Conservation (phyloP, 495 filamentous ascomycete genomes). For the Podospora comata region DNA sequence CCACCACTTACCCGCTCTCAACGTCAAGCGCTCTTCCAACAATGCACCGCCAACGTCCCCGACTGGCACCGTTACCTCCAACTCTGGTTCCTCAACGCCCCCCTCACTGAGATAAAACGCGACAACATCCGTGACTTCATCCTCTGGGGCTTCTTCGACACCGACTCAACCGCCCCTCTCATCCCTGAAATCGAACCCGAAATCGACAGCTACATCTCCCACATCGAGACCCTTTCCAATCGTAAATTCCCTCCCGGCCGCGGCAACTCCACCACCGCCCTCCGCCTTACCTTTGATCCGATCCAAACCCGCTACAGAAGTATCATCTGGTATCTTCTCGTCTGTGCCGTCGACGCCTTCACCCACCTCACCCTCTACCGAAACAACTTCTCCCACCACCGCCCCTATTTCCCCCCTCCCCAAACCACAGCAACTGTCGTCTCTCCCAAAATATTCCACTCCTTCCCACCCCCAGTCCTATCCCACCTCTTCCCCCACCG, state of each 20-base stretch:
- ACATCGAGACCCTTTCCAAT: slow-evolving; percentile 49
- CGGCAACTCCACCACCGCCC: slow-evolving; percentile 40
- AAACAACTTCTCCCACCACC: slow-evolving; percentile 17
- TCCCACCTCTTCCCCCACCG: slow-evolving; percentile 12
- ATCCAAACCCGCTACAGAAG: slow-evolving; percentile 59
- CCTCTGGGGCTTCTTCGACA: slow-evolving; percentile 61
- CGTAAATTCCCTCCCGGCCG: slow-evolving; percentile 48
- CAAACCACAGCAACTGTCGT: slow-evolving; percentile 20
- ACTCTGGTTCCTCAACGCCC: slow-evolving; percentile 63
- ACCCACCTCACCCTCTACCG: slow-evolving; percentile 35
- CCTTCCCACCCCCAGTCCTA: slow-evolving; percentile 49
- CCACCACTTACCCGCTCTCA: slow-evolving; percentile 38
- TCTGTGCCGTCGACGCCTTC: slow-evolving; percentile 35
- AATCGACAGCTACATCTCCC: slow-evolving; percentile 53
- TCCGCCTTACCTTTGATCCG: slow-evolving; percentile 63
- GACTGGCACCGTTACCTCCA: slow-evolving; percentile 56
- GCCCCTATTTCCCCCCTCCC: slow-evolving; percentile 15
- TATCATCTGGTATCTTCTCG: slow-evolving; percentile 59
- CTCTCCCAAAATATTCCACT: slow-evolving; percentile 34
- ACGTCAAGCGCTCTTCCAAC: slow-evolving; percentile 50
- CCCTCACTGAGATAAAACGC: slow-evolving; percentile 53
- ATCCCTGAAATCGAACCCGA: slow-evolving; percentile 47
- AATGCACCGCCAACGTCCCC: slow-evolving; percentile 52
- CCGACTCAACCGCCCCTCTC: slow-evolving; percentile 16
- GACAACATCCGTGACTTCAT: slow-evolving; percentile 66